Percentiles rank a stretch among this genome's conserved stretches.
Evolutionary conservation across 1,284 basidiomycete genomes (phyloP).

Genomic region (Leccinum fallax): DNA sequence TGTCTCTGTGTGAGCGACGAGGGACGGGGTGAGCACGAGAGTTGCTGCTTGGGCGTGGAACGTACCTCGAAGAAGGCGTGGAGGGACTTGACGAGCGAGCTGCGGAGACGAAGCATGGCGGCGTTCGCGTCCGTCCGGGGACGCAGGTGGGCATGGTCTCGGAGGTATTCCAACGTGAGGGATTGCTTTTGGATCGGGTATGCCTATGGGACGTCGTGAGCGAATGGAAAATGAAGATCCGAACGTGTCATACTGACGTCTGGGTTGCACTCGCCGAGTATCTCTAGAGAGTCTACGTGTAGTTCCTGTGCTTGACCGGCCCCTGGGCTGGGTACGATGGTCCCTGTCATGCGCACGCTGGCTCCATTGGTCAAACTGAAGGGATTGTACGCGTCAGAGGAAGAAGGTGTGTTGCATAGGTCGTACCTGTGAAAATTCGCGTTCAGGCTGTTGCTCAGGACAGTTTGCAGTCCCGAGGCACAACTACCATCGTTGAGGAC

Average conservation of each 20-base stretch:
- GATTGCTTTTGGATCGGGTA: conserved; percentile 91
- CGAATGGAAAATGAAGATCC: not conserved
- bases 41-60: not conserved
- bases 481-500: conserved; percentile 84
- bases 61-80: conserved; percentile 72
- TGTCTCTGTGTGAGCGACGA: conserved; percentile 49
- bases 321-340: conserved; percentile 66
- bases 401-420: not conserved
- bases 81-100: conserved; percentile 54
- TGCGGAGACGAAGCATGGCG: conserved; percentile 75
- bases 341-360: conserved; percentile 69
- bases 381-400: conserved; percentile 7
- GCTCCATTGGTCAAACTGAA: conserved; percentile 70
- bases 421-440: conserved; percentile 22
- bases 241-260: conserved; percentile 49
- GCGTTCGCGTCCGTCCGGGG: conserved; percentile 73
- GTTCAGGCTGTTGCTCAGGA: conserved; percentile 46
- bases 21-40: not conserved
- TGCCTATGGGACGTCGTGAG: conserved; percentile 42
- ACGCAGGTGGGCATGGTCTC: conserved; percentile 84
- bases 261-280: conserved; percentile 78
- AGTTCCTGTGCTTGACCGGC: conserved; percentile 76
- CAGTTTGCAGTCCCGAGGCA: conserved; percentile 71
- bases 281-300: conserved; percentile 61
- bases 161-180: conserved; percentile 72